Conservation (phyloP, 768 basidiomycete genomes). For the Paxillus ammoniavirescens region DNA sequence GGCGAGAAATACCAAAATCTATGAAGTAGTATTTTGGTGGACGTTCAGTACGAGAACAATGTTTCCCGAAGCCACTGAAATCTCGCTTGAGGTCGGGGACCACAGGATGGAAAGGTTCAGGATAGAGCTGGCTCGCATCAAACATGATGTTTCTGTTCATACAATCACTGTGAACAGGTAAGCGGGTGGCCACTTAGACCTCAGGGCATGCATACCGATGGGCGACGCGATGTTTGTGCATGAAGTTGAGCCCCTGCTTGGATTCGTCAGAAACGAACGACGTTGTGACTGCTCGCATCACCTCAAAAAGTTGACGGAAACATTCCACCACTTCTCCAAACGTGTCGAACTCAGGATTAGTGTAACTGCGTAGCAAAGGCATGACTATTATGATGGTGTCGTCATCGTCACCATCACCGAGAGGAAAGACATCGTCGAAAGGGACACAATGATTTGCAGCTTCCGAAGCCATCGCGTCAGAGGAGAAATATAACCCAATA, state of each 20-base stretch:
- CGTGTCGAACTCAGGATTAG: constrained; percentile 17
- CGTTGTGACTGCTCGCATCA: background rate
- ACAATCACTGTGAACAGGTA: too few relatives aligned
- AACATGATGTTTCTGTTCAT: too few relatives aligned
- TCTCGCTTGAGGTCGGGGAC: constrained; percentile 9
- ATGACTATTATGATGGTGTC: constrained; percentile 19
- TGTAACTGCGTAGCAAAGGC: constrained; percentile 20
- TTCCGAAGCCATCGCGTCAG: background rate
- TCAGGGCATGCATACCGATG: constrained; percentile 19
- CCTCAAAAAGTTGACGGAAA: constrained; percentile 25
- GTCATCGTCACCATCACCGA: background rate
- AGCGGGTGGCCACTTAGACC: too few relatives aligned
- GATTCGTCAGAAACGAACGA: background rate
- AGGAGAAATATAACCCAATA: constrained; percentile 22
- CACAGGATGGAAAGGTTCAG: constrained; percentile 27
- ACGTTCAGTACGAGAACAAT: constrained; percentile 29
- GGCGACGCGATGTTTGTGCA: constrained; percentile 37
- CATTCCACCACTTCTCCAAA: constrained; percentile 25
- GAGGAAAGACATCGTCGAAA: constrained; percentile 12
- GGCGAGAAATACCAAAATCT: constrained; percentile 36
- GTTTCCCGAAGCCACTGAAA: constrained; percentile 15
- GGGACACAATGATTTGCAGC: constrained; percentile 30
- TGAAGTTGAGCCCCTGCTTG: constrained; percentile 34
- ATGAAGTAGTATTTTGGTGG: constrained; percentile 35
- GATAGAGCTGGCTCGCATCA: too few relatives aligned